Evolutionary conservation across 1,139 yeast genomes (phyloP).

Genomic region (Diutina scorzettiae): DNA sequence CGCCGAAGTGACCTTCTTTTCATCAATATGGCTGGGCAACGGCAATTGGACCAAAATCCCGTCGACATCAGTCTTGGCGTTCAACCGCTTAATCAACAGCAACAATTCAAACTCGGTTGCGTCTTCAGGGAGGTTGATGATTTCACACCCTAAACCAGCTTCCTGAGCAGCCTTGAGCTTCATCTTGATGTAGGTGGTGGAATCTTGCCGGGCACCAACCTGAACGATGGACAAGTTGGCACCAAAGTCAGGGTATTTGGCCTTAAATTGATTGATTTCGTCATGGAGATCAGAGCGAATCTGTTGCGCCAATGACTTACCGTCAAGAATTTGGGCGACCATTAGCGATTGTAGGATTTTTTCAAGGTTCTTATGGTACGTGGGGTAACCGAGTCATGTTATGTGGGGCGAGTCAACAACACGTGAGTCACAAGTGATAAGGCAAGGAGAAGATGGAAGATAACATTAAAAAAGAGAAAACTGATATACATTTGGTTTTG

Average conservation of each 20-base stretch:
- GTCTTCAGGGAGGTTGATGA: slow-evolving; percentile 55
- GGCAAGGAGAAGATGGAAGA: too few relatives aligned
- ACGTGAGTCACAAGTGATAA: too few relatives aligned
- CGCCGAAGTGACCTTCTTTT: slow-evolving; percentile 63
- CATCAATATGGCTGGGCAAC: slow-evolving; percentile 72
- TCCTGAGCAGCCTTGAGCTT: slow-evolving; percentile 85
- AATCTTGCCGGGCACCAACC: slow-evolving; percentile 84
- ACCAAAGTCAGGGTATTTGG: slow-evolving; percentile 28
- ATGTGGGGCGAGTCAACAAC: too few relatives aligned
- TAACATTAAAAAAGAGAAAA: too few relatives aligned
- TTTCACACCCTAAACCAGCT: slow-evolving; percentile 63
- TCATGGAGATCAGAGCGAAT: background rate
- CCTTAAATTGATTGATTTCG: slow-evolving; percentile 13
- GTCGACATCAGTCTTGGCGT: slow-evolving; percentile 59
- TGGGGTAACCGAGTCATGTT: too few relatives aligned
- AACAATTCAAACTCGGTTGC: slow-evolving; percentile 49
- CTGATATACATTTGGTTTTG: too few relatives aligned
- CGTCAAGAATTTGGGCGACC: slow-evolving; percentile 6
- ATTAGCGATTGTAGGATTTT: too few relatives aligned
- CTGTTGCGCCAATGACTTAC: slow-evolving; percentile 3
- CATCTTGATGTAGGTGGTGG: slow-evolving; percentile 91
- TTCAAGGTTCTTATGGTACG: too few relatives aligned
- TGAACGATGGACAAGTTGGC: slow-evolving; percentile 81
- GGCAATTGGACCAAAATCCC: slow-evolving; percentile 92
- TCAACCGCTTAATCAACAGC: slow-evolving; percentile 46